A percentile compares a stretch with the other conserved stretches of the same genome.
Evolutionary conservation across 2,329 filamentous ascomycete species (phyloP).

Genomic region (Pseudogymnoascus sp.): DNA sequence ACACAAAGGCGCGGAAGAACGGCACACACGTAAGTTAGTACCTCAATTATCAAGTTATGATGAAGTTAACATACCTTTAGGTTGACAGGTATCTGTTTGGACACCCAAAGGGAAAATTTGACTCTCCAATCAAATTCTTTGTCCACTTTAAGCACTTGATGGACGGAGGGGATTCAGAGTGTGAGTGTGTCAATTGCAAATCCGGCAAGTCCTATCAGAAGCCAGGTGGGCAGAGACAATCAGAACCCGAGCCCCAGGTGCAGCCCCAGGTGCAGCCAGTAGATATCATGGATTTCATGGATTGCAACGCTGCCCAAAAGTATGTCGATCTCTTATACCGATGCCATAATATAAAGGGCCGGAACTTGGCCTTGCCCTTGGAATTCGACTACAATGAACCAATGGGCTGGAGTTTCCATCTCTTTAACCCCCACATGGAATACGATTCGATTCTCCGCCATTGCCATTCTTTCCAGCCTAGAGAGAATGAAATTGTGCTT

Average conservation of each 20-base stretch:
- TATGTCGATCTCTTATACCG: constrained; percentile 7
- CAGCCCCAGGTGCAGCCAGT: background rate
- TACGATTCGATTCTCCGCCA: background rate
- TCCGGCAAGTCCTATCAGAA: background rate
- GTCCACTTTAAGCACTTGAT: constrained; percentile 10
- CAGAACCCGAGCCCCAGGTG: background rate
- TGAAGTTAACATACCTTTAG: background rate
- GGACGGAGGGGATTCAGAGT: constrained; percentile 1
- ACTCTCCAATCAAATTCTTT: constrained; percentile 10
- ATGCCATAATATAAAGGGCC: background rate
- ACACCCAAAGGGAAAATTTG: constrained; percentile 8
- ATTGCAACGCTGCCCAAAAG: background rate
- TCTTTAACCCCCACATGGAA: background rate
- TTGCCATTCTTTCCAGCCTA: constrained; percentile 9
- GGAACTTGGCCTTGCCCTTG: background rate
- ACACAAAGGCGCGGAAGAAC: background rate
- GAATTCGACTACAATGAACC: background rate
- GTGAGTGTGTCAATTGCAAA: constrained; percentile 8
- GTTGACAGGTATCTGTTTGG: constrained; percentile 11
- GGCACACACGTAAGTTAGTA: background rate
- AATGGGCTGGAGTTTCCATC: background rate
- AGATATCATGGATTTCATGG: background rate
- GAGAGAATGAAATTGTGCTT: constrained; percentile 10
- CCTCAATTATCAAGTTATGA: background rate
- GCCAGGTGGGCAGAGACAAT: background rate